Evolutionary conservation across 352 stramenopile genomes (phyloP), one percentile per base, ranked within the genome.

Genomic region (Phytopythium kandeliae): DNA sequence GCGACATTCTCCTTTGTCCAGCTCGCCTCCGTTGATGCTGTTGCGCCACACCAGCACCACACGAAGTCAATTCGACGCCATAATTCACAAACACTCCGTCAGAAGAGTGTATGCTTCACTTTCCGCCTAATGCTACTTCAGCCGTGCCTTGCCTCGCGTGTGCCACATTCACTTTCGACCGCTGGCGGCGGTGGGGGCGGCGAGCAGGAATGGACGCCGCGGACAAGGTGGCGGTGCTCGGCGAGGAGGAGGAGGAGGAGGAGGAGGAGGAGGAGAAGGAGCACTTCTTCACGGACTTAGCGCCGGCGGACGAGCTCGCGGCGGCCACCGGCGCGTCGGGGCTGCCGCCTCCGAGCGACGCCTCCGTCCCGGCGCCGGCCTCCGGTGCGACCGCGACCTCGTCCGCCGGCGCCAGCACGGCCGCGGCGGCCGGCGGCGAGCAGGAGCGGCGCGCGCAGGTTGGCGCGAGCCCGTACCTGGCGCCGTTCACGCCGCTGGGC

Each of bases 401-500:
- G n/a, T n/a, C n/a, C n/a, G n/a, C n/a, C n/a, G n/a, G 62, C 53
- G 35, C 53, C 41, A 42, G 54, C 21, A n/a, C n/a, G n/a, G 55
- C 48, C 2, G 51, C 55, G 2, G 55, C 51, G n/a, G 25, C 56
- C 17, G 57, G 43, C 0, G 65, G 54, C 17, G 67, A 75, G 16
- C 69, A 83, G 35, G 75, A 86, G 24, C 69, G 75, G 15, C 75
- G 72, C 22, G 78, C 78, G 4, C 74, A 86, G 56, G 69, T 89
- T 8, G 66, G 74, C 22, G 74, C 70, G 40, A 85, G 71, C 55
- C 78, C 78, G 25, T 89, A 84, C 47, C 22, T 89, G 28, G 66
- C 74, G 21, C 78, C 78, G 2, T 89, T 89, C 58, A 89, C 78
- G 43, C 78, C 78, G 38, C 66, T 83, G 57, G 68, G 73, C n/a